A percentile compares a stretch with the other conserved stretches of the same genome.
Conservation (phyloP, 2,329 filamentous ascomycete species). For the Lasiodiplodia sp. region DNA sequence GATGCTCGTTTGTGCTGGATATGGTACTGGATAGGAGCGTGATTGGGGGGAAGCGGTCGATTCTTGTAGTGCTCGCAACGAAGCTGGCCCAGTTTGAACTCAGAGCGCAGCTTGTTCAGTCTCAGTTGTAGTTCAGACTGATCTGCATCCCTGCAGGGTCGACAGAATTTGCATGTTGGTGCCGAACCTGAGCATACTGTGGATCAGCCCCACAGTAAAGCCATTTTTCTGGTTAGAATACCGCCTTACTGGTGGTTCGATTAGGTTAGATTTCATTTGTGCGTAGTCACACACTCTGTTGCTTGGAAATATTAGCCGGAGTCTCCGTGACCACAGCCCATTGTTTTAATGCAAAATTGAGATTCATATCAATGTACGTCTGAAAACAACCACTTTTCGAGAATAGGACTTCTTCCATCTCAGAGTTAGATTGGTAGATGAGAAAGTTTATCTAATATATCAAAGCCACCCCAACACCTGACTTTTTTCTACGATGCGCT, state of each 20-base stretch:
- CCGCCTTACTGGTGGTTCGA: not conserved
- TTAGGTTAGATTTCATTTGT: not conserved
- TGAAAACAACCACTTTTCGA: not conserved
- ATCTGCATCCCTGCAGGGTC: not conserved
- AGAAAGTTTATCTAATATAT: not conserved
- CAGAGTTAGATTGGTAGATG: not conserved
- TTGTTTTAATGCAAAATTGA: not conserved
- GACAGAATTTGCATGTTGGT: not conserved
- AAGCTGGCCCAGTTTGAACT: not conserved
- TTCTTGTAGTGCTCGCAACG: not conserved
- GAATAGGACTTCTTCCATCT: not conserved
- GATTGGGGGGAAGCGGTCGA: not conserved
- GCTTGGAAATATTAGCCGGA: not conserved
- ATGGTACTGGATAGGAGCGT: not conserved
- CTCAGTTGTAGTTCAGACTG: not conserved
- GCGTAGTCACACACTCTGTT: not conserved
- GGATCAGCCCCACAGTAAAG: not conserved
- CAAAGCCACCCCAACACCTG: not conserved
- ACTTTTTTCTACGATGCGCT: not conserved
- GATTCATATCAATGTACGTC: no score
- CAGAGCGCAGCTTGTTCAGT: no score
- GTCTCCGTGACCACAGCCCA: no score
- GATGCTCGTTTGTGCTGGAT: not conserved
- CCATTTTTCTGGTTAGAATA: not conserved
- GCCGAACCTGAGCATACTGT: not conserved